Evolutionary conservation across 805 yeast species (phyloP).

Genomic region (Ogataea paraovalis): DNA sequence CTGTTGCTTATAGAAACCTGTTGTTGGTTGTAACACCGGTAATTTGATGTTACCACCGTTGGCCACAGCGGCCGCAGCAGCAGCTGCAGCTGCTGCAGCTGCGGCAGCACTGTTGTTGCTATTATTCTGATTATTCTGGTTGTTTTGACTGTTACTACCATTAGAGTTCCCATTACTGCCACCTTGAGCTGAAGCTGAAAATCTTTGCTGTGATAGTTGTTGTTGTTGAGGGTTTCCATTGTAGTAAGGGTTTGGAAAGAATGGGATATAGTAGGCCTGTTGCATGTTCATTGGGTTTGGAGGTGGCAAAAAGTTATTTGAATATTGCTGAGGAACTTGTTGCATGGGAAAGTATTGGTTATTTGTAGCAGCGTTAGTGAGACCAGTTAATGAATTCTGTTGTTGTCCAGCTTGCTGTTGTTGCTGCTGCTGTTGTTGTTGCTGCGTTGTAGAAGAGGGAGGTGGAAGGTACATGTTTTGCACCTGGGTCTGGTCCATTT

Average conservation of each 20-base stretch:
- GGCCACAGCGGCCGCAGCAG: neutral
- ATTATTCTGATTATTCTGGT: neutral
- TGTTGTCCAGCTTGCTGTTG: no score
- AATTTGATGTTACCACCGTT: neutral
- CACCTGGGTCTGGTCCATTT: slow-evolving; percentile 3
- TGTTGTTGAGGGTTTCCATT: slow-evolving; percentile 21
- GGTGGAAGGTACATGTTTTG: neutral
- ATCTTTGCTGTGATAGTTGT: slow-evolving; percentile 21
- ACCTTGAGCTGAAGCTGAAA: slow-evolving; percentile 13
- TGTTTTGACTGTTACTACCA: slow-evolving; percentile 2
- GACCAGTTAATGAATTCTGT: slow-evolving; percentile 4
- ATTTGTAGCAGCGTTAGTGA: slow-evolving; percentile 9
- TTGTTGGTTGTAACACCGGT: neutral
- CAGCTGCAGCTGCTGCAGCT: slow-evolving; percentile 1
- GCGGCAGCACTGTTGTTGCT: neutral
- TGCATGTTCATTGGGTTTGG: slow-evolving; percentile 23
- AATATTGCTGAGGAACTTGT: slow-evolving; percentile 19
- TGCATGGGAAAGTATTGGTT: slow-evolving; percentile 16
- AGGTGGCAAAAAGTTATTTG: slow-evolving; percentile 23
- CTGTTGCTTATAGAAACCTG: slow-evolving; percentile 1
- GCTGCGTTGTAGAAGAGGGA: slow-evolving; percentile 1
- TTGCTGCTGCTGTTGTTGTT: slow-evolving; percentile 12
- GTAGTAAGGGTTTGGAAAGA: slow-evolving; percentile 20
- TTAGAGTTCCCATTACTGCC: neutral
- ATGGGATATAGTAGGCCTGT: slow-evolving; percentile 24